Evolutionary conservation across 2,329 filamentous ascomycete genomes (phyloP).

Genomic region (Cucurbitaria berberidis): DNA sequence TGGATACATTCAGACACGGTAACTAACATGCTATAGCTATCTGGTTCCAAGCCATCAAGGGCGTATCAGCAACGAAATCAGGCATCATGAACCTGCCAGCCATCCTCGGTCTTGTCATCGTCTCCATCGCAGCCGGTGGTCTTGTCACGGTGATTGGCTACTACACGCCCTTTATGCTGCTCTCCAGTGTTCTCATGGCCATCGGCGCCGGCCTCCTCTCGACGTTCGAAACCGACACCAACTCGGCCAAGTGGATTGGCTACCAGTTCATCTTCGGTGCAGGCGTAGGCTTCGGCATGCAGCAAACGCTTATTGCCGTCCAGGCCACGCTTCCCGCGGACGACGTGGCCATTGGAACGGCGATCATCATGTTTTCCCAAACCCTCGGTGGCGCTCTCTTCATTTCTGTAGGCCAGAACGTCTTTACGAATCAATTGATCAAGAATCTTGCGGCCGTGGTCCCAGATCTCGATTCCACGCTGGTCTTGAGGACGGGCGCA

Average conservation of each 20-base stretch:
- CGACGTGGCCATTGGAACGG: slow-evolving; percentile 56
- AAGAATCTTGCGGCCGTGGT: slow-evolving; percentile 46
- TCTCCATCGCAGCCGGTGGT: slow-evolving; percentile 50
- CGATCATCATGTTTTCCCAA: slow-evolving; percentile 57
- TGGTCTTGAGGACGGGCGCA: slow-evolving; percentile 57
- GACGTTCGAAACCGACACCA: slow-evolving; percentile 51
- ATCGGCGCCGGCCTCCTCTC: slow-evolving; percentile 56
- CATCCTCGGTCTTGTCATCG: slow-evolving; percentile 54
- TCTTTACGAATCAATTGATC: slow-evolving; percentile 58
- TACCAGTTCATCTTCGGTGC: slow-evolving; percentile 51
- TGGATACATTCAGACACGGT: not conserved
- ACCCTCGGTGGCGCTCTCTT: slow-evolving; percentile 57
- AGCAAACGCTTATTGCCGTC: slow-evolving; percentile 55
- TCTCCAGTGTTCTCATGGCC: slow-evolving; percentile 50
- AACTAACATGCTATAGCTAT: slow-evolving; percentile 40
- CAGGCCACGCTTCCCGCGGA: slow-evolving; percentile 52
- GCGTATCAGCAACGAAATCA: slow-evolving; percentile 53
- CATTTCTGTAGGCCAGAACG: slow-evolving; percentile 57
- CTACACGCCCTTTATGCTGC: slow-evolving; percentile 58
- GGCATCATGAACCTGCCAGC: slow-evolving; percentile 58
- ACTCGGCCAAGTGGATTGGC: slow-evolving; percentile 47
- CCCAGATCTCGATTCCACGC: slow-evolving; percentile 50
- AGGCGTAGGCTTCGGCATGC: slow-evolving; percentile 57
- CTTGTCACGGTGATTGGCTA: slow-evolving; percentile 53
- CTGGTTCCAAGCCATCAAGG: slow-evolving; percentile 60